Conservation (phyloP, 371 early-diverging fungal genomes). For the Gilbertella persicaria region DNA sequence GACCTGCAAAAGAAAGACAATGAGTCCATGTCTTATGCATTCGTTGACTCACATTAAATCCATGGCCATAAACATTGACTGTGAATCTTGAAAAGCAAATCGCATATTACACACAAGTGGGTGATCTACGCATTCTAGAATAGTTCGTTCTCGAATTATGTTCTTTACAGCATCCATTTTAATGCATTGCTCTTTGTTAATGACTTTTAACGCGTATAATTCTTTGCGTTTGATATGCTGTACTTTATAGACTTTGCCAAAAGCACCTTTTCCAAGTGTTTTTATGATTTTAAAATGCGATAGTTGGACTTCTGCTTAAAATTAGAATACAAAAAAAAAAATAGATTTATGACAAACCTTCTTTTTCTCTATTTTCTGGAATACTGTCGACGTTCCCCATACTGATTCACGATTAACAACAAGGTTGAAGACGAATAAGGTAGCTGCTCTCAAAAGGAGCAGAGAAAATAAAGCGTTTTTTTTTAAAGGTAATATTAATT, state of each 20-base stretch:
- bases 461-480: too few species aligned
- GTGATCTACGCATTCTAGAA: conserved; percentile 72
- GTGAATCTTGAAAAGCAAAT: conserved; percentile 79
- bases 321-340: neutral
- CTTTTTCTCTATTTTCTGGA: conserved; percentile 2
- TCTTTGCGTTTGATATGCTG: conserved; percentile 55
- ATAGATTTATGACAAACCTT: neutral
- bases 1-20: conserved; percentile 38
- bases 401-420: neutral
- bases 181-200: conserved; percentile 70
- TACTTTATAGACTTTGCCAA: conserved; percentile 74
- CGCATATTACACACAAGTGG: conserved; percentile 75
- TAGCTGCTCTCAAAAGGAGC: too few species aligned
- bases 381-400: conserved; percentile 21
- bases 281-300: conserved; percentile 58
- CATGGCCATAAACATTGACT: conserved; percentile 78
- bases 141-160: conserved; percentile 71
- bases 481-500: too few species aligned
- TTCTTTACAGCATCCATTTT: conserved; percentile 66
- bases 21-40: neutral
- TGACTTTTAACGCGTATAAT: conserved; percentile 78
- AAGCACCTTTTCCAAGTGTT: conserved; percentile 65
- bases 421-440: too few species aligned
- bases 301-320: conserved; percentile 45
- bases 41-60: conserved; percentile 65